Evolutionary conservation across 2,329 filamentous ascomycete species (phyloP).

Genomic region (Paecilomyces sp.): DNA sequence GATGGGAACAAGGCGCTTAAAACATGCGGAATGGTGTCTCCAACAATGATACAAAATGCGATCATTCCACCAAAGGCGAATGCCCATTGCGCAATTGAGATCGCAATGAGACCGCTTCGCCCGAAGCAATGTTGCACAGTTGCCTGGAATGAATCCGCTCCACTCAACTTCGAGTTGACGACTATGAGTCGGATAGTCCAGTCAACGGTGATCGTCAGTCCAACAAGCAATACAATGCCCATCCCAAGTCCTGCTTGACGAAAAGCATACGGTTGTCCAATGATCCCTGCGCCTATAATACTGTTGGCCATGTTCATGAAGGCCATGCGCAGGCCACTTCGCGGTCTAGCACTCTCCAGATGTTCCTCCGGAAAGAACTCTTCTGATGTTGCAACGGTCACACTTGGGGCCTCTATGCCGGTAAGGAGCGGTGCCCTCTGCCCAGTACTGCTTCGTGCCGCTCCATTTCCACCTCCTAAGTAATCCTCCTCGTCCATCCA

Average conservation of each 20-base stretch:
- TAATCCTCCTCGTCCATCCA: slow-evolving; percentile 58
- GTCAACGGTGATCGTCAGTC: slow-evolving; percentile 77
- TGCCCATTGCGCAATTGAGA: slow-evolving; percentile 88
- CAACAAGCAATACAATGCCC: slow-evolving; percentile 69
- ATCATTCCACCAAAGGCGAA: slow-evolving; percentile 99
- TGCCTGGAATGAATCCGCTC: slow-evolving; percentile 87
- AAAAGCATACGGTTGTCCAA: slow-evolving; percentile 91
- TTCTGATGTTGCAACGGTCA: slow-evolving; percentile 59
- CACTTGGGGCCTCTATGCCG: slow-evolving; percentile 73
- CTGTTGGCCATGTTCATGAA: slow-evolving; percentile 99
- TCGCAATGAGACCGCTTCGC: slow-evolving; percentile 76
- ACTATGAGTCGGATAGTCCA: slow-evolving; percentile 98
- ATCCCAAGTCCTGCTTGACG: slow-evolving; percentile 80
- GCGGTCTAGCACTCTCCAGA: slow-evolving; percentile 61
- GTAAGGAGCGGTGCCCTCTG: slow-evolving; percentile 66
- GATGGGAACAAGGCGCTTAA: slow-evolving; percentile 74
- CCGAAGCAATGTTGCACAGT: slow-evolving; percentile 97
- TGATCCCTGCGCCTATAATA: slow-evolving; percentile 74
- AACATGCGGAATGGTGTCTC: slow-evolving; percentile 92
- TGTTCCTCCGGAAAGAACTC: slow-evolving; percentile 52
- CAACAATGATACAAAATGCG: slow-evolving; percentile 94
- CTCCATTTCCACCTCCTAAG: slow-evolving; percentile 35
- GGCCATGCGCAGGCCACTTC: slow-evolving; percentile 76
- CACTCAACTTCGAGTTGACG: slow-evolving; percentile 93
- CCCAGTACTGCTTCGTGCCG: slow-evolving; percentile 32